Evolutionary conservation across 257 asterid genomes (phyloP).

Genomic region (Marsdenia floribunda): DNA sequence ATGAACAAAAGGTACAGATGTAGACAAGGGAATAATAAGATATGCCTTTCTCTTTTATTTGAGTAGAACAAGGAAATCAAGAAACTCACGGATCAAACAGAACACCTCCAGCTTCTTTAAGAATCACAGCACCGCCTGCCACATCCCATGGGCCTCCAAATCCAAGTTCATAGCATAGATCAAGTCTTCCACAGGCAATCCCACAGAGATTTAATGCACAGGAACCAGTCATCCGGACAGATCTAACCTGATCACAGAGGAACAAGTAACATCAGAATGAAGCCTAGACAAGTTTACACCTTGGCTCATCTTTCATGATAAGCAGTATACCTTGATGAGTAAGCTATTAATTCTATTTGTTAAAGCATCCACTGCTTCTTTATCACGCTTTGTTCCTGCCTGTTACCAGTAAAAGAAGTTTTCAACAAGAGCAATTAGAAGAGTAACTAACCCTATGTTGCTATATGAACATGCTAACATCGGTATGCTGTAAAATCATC

Average conservation of each 20-base stretch:
- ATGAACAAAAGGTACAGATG: neutral
- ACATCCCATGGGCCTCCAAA: conserved; percentile 96
- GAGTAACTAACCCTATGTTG: neutral
- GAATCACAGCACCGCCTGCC: conserved; percentile 84
- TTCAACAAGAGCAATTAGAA: neutral
- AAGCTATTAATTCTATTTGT: conserved; percentile 67
- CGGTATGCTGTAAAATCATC: neutral
- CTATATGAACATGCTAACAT: neutral
- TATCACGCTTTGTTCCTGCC: conserved; percentile 80
- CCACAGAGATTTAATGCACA: conserved; percentile 89
- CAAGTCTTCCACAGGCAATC: conserved; percentile 83
- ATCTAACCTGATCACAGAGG: conserved; percentile 55
- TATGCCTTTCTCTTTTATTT: neutral
- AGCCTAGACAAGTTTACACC: neutral
- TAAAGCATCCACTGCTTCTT: conserved; percentile 50
- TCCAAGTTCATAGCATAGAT: conserved; percentile 67
- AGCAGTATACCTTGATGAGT: conserved; percentile 56
- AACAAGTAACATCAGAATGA: conserved; percentile 14
- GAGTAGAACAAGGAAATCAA: neutral
- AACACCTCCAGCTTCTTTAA: conserved; percentile 77
- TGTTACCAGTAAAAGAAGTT: conserved; percentile 30
- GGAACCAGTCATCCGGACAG: conserved; percentile 84
- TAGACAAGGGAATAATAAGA: neutral
- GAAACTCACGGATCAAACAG: conserved; percentile 77
- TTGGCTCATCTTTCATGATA: neutral